Percentiles rank a stretch among this genome's conserved stretches.
Conservation (phyloP, 2,329 filamentous ascomycete genomes). For the Nemania sp. region DNA sequence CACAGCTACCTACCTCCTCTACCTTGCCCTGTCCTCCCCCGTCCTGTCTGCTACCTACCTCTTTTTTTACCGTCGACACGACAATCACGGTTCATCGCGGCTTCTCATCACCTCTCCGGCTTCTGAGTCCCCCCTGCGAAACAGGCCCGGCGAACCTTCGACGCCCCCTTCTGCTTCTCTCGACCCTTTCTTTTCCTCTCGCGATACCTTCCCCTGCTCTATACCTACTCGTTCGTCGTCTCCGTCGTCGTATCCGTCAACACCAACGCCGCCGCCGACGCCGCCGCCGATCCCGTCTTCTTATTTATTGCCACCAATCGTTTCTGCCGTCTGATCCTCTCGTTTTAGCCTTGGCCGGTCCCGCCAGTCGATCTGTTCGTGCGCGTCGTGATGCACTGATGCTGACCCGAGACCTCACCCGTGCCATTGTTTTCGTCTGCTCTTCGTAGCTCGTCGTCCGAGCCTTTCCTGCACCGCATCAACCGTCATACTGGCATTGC, state of each 20-base stretch:
- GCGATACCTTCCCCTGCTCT: slow-evolving; percentile 38
- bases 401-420: slow-evolving; percentile 17
- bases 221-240: slow-evolving; percentile 35
- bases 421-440: slow-evolving; percentile 20
- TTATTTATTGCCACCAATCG: slow-evolving; percentile 37
- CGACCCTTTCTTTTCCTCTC: slow-evolving; percentile 28
- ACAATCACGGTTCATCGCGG: slow-evolving; percentile 26
- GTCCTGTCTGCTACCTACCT: slow-evolving; percentile 22
- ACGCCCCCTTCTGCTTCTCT: slow-evolving; percentile 9
- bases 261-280: slow-evolving; percentile 10
- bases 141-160: slow-evolving; percentile 9
- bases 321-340: slow-evolving; percentile 20
- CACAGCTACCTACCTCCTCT: slow-evolving; percentile 6
- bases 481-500: slow-evolving; percentile 31
- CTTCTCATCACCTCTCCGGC: slow-evolving; percentile 18
- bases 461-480: slow-evolving; percentile 20
- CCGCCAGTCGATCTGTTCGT: slow-evolving; percentile 17
- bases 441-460: slow-evolving; percentile 12
- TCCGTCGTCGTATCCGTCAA: slow-evolving; percentile 1
- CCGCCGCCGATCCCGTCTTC: slow-evolving; percentile 31
- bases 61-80: slow-evolving; percentile 20
- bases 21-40: slow-evolving; percentile 12
- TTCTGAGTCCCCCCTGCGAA: slow-evolving; percentile 15
- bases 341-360: slow-evolving; percentile 21
- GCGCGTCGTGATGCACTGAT: slow-evolving; percentile 29